A percentile compares a stretch with the other conserved stretches of the same genome.
phyloP scores from a whole-genome alignment of 257 asterid species.

The Henckelia pumila region DNA sequence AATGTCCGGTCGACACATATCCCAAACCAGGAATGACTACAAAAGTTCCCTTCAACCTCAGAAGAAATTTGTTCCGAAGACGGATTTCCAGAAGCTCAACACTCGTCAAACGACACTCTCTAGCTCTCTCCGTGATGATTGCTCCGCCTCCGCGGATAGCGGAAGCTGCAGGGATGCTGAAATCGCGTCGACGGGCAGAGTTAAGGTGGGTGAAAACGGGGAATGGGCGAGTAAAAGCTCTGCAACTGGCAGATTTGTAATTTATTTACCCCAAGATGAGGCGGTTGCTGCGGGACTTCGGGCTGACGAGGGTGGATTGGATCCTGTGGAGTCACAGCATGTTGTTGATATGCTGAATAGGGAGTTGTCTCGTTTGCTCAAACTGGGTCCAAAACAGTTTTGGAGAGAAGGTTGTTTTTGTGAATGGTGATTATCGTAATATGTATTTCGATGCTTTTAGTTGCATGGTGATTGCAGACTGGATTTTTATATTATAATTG shows the following conservation, averaged over 20 bases:
- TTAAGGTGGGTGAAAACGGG: slow-evolving; percentile 44
- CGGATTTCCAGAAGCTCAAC: slow-evolving; percentile 41
- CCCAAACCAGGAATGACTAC: slow-evolving; percentile 36
- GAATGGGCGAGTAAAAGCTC: slow-evolving; percentile 39
- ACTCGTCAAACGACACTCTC: slow-evolving; percentile 47
- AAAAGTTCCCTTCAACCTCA: slow-evolving; percentile 43
- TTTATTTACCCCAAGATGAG: slow-evolving; percentile 95
- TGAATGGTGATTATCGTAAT: background rate
- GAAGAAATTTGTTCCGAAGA: slow-evolving; percentile 48
- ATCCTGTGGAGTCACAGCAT: slow-evolving; percentile 83
- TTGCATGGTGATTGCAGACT: background rate
- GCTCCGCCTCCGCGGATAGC: slow-evolving; percentile 19
- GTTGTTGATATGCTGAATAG: slow-evolving; percentile 85
- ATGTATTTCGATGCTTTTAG: background rate
- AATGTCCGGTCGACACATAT: slow-evolving; percentile 63
- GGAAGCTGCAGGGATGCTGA: slow-evolving; percentile 21
- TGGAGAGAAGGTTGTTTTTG: slow-evolving; percentile 75
- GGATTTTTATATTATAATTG: background rate
- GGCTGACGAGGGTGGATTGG: slow-evolving; percentile 80
- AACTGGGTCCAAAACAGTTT: slow-evolving; percentile 69
- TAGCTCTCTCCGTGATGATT: slow-evolving; percentile 42
- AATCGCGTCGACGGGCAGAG: slow-evolving; percentile 37
- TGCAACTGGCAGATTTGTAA: slow-evolving; percentile 53
- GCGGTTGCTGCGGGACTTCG: slow-evolving; percentile 91
- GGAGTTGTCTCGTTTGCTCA: slow-evolving; percentile 75